These are phyloP conservation scores for Adiantum capillusveneris DNA, from an alignment of 75 land plant species.

Conservation along the genomic window DNA sequence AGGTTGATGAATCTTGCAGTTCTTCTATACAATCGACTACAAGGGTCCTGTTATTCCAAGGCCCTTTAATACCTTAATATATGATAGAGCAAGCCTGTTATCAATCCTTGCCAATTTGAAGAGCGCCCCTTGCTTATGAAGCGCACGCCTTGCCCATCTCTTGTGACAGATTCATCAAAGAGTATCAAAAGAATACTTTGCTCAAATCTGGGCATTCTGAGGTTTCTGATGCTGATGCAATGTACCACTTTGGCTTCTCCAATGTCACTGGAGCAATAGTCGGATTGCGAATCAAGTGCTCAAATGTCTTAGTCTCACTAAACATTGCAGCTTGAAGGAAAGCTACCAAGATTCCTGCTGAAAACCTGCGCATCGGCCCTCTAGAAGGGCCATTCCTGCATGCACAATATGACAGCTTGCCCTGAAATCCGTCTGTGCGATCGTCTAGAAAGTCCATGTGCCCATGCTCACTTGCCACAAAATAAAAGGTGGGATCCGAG, in stretches of 20 bases:
- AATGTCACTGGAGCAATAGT: conserved; percentile 40
- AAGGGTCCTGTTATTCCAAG: no score
- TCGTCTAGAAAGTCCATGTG: conserved; percentile 73
- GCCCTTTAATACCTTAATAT: no score
- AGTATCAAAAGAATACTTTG: no score
- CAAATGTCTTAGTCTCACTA: conserved; percentile 17
- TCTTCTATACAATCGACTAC: no score
- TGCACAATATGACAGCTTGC: conserved; percentile 23
- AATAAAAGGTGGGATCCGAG: conserved; percentile 44
- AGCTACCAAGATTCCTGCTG: conserved; percentile 68
- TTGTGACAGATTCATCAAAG: no score
- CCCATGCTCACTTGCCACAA: conserved; percentile 71
- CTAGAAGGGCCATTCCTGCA: conserved; percentile 67
- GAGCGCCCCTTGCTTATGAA: no score
- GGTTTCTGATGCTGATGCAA: not conserved
- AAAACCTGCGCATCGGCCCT: conserved; percentile 66
- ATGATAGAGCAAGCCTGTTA: no score
- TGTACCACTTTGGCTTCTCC: conserved; percentile 24
- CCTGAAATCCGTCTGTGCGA: conserved; percentile 11
- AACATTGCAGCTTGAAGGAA: conserved; percentile 50
- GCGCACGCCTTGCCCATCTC: no score
- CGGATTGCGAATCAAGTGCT: conserved; percentile 20
- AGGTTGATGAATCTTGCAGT: no score
- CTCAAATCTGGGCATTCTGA: not conserved
- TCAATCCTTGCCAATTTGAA: no score